Evolutionary conservation across 2,329 filamentous ascomycete genomes (phyloP), one percentile per base, ranked within the genome.

Genomic region (Clarireedia homoeocarpa): DNA sequence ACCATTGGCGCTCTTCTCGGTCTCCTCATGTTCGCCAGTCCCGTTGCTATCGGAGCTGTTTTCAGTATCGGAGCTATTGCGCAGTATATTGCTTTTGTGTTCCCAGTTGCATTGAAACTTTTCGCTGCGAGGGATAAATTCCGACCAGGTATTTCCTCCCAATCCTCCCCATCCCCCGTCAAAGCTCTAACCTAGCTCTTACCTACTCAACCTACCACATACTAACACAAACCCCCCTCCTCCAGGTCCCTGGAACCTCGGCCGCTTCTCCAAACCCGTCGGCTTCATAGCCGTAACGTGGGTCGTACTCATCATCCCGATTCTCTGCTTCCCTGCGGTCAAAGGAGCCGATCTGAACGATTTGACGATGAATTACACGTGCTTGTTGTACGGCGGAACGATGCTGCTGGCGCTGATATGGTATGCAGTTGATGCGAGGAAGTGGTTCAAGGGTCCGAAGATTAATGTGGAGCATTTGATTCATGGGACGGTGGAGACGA

Each of bases 381-480:
- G 74, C 61, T 71, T 87, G 24, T 83, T 86, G 7, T 87, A 84
- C 69, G 84, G 83, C 5, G 83, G 73, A 2, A 79, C 82, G 0
- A 86, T 86, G 83, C 57, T 81, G 4, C 66, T 76, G 3, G 74
- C 82, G 4, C 71, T 76, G 2, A 69, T 84, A 14, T 88, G 83
- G 82, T 88, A 83, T 75, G 71, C 80, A 42, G 70, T 87, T 4
- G 77, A 79, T 61, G 84, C 84, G 9, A 75, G 75, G 49, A 84
- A 80, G 64, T 88, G 84, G 84, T 88, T 88, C 70, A 84, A 81
- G 64, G 85, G 85, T 0, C 84, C 85, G 0, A 85, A 82, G 72
- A 79, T 88, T 59, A 87, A 87, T 63, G 72, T 87, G 26, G 77
- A 82, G 62, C 48, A 66, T 49, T 23, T 47, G 14, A 59, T 60